Base-by-base conservation (phyloP, 192 early-diverging fungal genomes). In the Phlyctochytrium planicorne region DNA sequence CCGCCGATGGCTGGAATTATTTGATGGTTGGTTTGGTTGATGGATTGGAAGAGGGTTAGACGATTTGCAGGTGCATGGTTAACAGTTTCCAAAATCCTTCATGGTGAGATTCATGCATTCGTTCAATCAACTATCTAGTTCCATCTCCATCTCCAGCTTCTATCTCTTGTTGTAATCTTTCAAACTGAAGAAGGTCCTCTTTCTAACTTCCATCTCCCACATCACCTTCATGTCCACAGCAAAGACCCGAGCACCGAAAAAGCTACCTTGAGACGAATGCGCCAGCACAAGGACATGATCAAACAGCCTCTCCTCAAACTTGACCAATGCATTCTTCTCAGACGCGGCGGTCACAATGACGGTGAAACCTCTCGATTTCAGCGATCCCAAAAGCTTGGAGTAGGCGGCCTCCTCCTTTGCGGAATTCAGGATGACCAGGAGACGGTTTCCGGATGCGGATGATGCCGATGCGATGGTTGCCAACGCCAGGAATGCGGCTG, bases 261-360 rank as follows among this genome's bases (percentile, higher is more conserved):
- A n/a, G n/a, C n/a, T n/a, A n/a, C 90, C 79, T 61, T 76, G 68
- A 34, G 87, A 81, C 14, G 81, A 80, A n/a, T 91, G 93, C 23
- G 93, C 80, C 71, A 98, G 83, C 31, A 94, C 75, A 24, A 94
- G 71, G 31, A 93, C 78, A 56, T 98, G 93, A 74, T 96, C 91
- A 74, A 84, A 96, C 25, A 66, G 71, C 30, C 84, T 83, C 73
- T 84, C 82, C 34, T 80, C 91, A 60, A 80, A 82, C 16, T 78
- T 71, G 63, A 85, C 79, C 53, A 96, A 73, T 1, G 87, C 66
- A 1, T 83, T 70, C 24, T 72, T 60, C 65, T 88, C 88, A 32
- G 76, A 65, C 16, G 87, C 84, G 20, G 69, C 78, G 53, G 78
- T 84, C 35, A 79, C 82, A 20, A 74, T 76, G 20, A 94, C 68